phyloP scores from a whole-genome alignment of 2,329 filamentous ascomycete genomes.

The Grosmannia clavigera region DNA sequence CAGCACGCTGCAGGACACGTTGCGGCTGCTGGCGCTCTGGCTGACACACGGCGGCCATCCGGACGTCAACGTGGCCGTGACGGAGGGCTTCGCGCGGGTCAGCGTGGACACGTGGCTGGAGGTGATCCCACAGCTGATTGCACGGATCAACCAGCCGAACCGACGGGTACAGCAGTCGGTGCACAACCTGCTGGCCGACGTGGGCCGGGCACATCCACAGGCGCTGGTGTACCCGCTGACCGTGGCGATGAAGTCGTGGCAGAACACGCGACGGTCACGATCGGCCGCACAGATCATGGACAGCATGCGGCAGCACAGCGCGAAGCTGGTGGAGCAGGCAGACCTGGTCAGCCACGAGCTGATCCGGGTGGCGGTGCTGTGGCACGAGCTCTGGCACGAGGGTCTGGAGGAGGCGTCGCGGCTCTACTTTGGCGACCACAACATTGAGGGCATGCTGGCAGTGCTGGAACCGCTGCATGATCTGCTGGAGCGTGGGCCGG shows the following conservation, averaged over 20 bases:
- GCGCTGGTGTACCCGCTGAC: conserved; percentile 94
- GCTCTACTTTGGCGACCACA: conserved; percentile 93
- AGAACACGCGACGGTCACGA: conserved; percentile 69
- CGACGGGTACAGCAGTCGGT: conserved; percentile 77
- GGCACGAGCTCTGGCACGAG: conserved; percentile 99
- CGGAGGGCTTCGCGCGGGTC: conserved; percentile 80
- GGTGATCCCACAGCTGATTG: conserved; percentile 94
- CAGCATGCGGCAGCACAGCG: conserved; percentile 90
- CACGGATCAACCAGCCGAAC: conserved; percentile 93
- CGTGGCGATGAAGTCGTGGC: conserved; percentile 89
- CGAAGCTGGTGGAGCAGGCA: conserved; percentile 84
- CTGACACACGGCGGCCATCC: conserved; percentile 82
- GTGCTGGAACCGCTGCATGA: conserved; percentile 84
- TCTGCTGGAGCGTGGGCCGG: conserved; percentile 77
- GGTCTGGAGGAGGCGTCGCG: conserved; percentile 92
- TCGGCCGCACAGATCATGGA: conserved; percentile 95
- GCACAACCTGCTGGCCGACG: conserved; percentile 81
- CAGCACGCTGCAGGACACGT: conserved; percentile 89
- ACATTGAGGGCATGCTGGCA: conserved; percentile 94
- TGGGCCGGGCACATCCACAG: conserved; percentile 89
- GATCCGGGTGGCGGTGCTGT: conserved; percentile 90
- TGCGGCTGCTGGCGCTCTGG: conserved; percentile 88
- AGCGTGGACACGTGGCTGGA: conserved; percentile 98
- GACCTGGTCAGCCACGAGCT: conserved; percentile 92
- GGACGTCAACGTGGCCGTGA: conserved; percentile 80